Evolutionary conservation across 768 basidiomycete genomes (phyloP).

Genomic region (Hydnomerulius pinastri): DNA sequence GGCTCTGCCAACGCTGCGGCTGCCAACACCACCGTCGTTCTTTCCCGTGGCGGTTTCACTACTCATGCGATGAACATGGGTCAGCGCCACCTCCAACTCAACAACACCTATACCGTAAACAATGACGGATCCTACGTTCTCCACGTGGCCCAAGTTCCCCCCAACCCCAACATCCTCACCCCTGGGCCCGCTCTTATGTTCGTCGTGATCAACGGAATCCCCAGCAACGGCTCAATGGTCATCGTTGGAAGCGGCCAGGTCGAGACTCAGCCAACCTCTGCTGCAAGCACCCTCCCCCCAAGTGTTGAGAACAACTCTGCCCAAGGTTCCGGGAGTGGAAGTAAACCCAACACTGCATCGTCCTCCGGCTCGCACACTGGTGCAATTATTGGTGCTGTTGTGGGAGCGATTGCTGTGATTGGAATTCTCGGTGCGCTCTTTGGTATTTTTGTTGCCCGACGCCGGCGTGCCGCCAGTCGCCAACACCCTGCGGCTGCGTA

Average conservation of each 20-base stretch:
- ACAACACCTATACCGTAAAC: conserved; percentile 84
- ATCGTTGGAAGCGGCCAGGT: conserved; percentile 81
- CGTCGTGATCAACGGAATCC: conserved; percentile 83
- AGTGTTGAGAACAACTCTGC: conserved; percentile 47
- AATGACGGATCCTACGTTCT: conserved; percentile 73
- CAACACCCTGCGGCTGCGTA: conserved; percentile 37
- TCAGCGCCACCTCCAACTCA: conserved; percentile 81
- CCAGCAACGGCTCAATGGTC: conserved; percentile 74
- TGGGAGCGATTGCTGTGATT: conserved; percentile 33
- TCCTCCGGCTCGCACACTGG: conserved; percentile 22
- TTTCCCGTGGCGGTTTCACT: conserved; percentile 83
- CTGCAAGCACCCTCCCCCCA: conserved; percentile 20
- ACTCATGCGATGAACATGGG: conserved; percentile 92
- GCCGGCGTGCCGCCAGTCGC: conserved; percentile 45
- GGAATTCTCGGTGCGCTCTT: conserved; percentile 31
- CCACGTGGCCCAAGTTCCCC: conserved; percentile 81
- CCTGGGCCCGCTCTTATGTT: conserved; percentile 89
- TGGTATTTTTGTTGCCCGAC: conserved; percentile 53
- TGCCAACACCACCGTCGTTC: conserved; percentile 72
- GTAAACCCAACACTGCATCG: conserved; percentile 17
- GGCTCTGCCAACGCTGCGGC: conserved; percentile 71
- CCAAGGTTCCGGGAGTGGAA: conserved; percentile 31
- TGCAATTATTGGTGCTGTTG: conserved; percentile 28
- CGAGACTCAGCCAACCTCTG: conserved; percentile 59
- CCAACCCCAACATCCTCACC: conserved; percentile 83